phyloP scores from a whole-genome alignment of 1,284 basidiomycete genomes.

The Baeospora myosura region DNA sequence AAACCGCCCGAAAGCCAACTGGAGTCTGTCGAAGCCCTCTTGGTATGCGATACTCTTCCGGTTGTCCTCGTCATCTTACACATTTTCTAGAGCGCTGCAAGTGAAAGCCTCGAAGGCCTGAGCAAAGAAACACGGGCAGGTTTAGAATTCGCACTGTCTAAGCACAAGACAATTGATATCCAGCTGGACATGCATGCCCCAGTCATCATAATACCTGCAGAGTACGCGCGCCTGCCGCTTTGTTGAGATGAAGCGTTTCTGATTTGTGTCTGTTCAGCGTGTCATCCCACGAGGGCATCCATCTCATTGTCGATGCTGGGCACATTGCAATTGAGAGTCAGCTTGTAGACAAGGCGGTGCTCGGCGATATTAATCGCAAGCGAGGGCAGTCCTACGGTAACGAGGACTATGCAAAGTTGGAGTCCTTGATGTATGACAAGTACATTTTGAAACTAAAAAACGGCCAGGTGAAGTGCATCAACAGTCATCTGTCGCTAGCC shows the following conservation, averaged over 20 bases:
- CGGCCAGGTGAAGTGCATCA: slow-evolving; percentile 62
- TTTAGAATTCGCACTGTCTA: slow-evolving; percentile 88
- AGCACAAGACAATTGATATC: slow-evolving; percentile 93
- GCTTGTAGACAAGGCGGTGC: slow-evolving; percentile 77
- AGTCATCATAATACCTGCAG: slow-evolving; percentile 95
- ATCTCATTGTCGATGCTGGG: slow-evolving; percentile 93
- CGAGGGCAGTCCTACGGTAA: slow-evolving; percentile 83
- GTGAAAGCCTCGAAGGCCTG: slow-evolving; percentile 90
- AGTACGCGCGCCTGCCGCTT: slow-evolving; percentile 40
- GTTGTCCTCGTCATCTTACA: slow-evolving; percentile 7
- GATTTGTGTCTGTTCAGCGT: slow-evolving; percentile 41
- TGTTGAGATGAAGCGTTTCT: slow-evolving; percentile 7
- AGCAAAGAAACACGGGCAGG: slow-evolving; percentile 94
- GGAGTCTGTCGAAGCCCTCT: slow-evolving; percentile 87
- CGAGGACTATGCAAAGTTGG: slow-evolving; percentile 83
- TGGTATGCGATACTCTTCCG: slow-evolving; percentile 40
- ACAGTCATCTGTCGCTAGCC: slow-evolving; percentile 7
- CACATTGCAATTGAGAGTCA: slow-evolving; percentile 93
- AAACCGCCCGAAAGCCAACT: slow-evolving; percentile 92
- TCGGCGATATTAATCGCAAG: slow-evolving; percentile 80
- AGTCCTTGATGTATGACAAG: slow-evolving; percentile 96
- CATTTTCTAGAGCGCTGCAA: slow-evolving; percentile 73
- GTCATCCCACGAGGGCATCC: slow-evolving; percentile 70
- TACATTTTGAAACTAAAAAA: slow-evolving; percentile 80
- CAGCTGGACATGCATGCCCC: slow-evolving; percentile 97